A percentile compares a stretch with the other conserved stretches of the same genome.
These are phyloP conservation scores for Trichophyton verrucosum DNA, from an alignment of 2,329 filamentous ascomycete species.

Conservation along the genomic window DNA sequence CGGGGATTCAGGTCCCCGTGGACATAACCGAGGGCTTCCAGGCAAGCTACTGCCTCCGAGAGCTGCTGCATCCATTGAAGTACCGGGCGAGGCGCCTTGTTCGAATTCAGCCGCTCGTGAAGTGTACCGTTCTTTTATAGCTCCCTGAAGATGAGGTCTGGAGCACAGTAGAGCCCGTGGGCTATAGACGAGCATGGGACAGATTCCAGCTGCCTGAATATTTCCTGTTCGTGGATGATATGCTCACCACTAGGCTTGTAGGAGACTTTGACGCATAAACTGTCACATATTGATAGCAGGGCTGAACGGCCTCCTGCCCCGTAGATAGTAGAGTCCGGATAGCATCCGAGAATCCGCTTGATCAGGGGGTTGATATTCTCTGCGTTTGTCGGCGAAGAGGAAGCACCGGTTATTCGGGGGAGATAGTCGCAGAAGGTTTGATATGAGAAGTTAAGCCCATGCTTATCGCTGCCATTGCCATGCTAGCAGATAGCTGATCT, in stretches of 20 bases:
- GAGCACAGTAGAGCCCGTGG: background rate
- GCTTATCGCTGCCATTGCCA: background rate
- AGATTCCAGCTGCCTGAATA: background rate
- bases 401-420: background rate
- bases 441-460: background rate
- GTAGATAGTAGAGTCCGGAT: background rate
- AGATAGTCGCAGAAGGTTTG: background rate
- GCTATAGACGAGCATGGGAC: background rate
- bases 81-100: background rate
- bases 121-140: background rate
- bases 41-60: constrained; percentile 11
- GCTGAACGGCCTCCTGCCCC: background rate
- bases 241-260: background rate
- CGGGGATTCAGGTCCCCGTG: constrained; percentile 14
- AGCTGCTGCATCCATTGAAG: constrained; percentile 7
- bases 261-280: background rate
- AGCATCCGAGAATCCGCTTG: background rate
- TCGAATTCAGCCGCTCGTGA: background rate
- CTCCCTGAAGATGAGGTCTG: background rate
- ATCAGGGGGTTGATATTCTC: background rate
- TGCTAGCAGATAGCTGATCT: too few relatives aligned
- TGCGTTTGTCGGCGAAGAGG: background rate
- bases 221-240: background rate
- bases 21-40: constrained; percentile 12
- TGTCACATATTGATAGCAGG: background rate